Percentiles rank a stretch among this genome's conserved stretches.
These are phyloP conservation scores for Ophiostoma australiae DNA, from an alignment of 2,329 filamentous ascomycete species.

Conservation along the genomic window DNA sequence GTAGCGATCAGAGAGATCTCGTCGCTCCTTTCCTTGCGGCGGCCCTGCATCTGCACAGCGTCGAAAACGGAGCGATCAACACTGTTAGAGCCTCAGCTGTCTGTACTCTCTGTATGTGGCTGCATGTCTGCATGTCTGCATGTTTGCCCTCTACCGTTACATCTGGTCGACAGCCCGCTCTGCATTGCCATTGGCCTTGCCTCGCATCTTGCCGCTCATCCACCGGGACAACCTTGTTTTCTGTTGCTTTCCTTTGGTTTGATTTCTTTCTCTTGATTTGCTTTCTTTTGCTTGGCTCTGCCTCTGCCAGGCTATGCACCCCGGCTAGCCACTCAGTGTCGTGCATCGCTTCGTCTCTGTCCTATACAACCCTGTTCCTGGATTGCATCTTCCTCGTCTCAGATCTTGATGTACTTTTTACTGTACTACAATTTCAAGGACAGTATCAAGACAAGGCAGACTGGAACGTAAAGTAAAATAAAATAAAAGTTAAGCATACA, in stretches of 20 bases:
- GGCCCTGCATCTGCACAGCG: background rate
- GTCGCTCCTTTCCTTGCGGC: background rate
- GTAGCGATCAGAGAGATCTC: background rate
- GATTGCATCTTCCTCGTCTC: background rate
- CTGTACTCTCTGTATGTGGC: background rate
- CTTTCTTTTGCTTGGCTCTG: background rate
- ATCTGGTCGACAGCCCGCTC: background rate
- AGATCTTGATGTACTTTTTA: background rate
- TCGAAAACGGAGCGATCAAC: background rate
- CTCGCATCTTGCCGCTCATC: background rate
- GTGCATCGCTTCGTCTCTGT: background rate
- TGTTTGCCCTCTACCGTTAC: background rate
- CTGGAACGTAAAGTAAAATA: background rate
- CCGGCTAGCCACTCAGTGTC: background rate
- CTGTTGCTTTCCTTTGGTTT: background rate
- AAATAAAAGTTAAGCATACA: background rate
- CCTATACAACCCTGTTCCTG: background rate
- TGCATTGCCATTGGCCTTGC: background rate
- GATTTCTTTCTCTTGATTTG: background rate
- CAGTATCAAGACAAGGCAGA: background rate
- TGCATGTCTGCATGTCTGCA: background rate
- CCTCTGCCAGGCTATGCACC: background rate
- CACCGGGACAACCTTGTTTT: background rate
- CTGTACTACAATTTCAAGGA: too few relatives aligned
- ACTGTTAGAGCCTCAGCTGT: background rate